These are phyloP conservation scores for Arabidopsis lyrata DNA, from an alignment of 441 rosid genomes.

Conservation along the genomic window DNA sequence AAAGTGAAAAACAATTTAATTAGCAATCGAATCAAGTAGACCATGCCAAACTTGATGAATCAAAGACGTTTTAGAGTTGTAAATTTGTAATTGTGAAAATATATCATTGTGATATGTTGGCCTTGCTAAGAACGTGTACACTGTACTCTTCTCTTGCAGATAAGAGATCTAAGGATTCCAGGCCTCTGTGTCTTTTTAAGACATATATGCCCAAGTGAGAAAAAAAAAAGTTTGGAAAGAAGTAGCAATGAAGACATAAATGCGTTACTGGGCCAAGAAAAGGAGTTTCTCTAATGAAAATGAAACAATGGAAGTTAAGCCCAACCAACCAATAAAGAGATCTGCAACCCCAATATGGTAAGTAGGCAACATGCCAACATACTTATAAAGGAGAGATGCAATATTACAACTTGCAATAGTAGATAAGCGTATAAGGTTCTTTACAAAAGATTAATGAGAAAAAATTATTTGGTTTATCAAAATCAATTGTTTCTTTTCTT, in stretches of 20 bases:
- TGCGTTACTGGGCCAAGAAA: background rate
- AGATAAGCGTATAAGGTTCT: background rate
- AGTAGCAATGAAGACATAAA: background rate
- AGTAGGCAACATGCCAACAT: background rate
- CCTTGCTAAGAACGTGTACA: background rate
- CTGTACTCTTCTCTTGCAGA: background rate
- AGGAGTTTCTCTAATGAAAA: background rate
- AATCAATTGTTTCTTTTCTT: too few relatives aligned
- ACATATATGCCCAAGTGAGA: background rate
- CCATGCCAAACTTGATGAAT: background rate
- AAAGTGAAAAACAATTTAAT: background rate
- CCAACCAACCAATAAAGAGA: slow-evolving; percentile 1
- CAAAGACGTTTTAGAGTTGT: background rate
- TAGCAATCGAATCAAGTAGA: slow-evolving; percentile 1
- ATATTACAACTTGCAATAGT: background rate
- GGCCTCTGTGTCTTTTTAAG: background rate
- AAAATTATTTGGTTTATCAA: background rate
- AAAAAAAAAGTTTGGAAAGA: background rate
- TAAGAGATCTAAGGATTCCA: background rate
- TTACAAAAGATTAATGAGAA: background rate
- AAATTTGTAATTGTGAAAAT: too few relatives aligned
- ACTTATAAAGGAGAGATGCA: too few relatives aligned
- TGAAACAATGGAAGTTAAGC: background rate
- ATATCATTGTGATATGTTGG: background rate
- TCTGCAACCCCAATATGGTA: background rate